These are phyloP conservation scores for Colletotrichum destructivum DNA, from an alignment of 2,329 filamentous ascomycete genomes.

Conservation along the genomic window DNA sequence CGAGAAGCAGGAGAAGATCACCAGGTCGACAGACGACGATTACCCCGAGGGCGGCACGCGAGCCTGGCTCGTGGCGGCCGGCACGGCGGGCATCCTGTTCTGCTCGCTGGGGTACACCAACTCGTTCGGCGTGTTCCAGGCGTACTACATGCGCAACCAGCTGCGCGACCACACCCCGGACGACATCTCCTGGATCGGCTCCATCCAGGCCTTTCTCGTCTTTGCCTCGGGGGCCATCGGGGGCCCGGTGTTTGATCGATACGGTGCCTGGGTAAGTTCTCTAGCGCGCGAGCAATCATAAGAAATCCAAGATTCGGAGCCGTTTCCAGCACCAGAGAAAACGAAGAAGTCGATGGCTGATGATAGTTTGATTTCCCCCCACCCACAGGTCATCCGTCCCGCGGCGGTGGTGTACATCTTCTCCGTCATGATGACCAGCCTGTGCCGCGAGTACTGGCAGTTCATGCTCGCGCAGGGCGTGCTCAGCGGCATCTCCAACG, in stretches of 20 bases:
- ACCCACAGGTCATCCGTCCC: constrained; percentile 42
- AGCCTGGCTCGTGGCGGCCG: constrained; percentile 59
- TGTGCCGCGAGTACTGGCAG: constrained; percentile 57
- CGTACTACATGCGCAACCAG: constrained; percentile 48
- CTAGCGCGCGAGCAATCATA: too few relatives aligned
- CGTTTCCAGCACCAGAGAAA: too few relatives aligned
- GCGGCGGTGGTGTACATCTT: constrained; percentile 44
- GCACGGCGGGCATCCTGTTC: constrained; percentile 52
- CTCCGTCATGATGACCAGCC: constrained; percentile 52
- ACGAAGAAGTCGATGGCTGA: too few relatives aligned
- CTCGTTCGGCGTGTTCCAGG: constrained; percentile 49
- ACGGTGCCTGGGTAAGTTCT: constrained; percentile 42
- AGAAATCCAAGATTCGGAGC: too few relatives aligned
- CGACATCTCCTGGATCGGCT: constrained; percentile 49
- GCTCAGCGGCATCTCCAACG: constrained; percentile 52
- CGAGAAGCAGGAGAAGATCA: constrained; percentile 25
- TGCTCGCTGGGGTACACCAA: constrained; percentile 49
- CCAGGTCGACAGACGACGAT: constrained; percentile 4
- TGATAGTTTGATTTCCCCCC: background rate
- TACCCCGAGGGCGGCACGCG: constrained; percentile 53
- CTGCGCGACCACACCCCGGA: constrained; percentile 44
- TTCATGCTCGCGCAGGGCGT: constrained; percentile 59
- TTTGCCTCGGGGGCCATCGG: constrained; percentile 44
- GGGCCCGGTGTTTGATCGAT: constrained; percentile 44
- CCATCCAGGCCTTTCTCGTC: constrained; percentile 46